Evolutionary conservation across 495 filamentous ascomycete genomes (phyloP), one percentile per base, ranked within the genome.

Genomic region (Xylaria scruposa): DNA sequence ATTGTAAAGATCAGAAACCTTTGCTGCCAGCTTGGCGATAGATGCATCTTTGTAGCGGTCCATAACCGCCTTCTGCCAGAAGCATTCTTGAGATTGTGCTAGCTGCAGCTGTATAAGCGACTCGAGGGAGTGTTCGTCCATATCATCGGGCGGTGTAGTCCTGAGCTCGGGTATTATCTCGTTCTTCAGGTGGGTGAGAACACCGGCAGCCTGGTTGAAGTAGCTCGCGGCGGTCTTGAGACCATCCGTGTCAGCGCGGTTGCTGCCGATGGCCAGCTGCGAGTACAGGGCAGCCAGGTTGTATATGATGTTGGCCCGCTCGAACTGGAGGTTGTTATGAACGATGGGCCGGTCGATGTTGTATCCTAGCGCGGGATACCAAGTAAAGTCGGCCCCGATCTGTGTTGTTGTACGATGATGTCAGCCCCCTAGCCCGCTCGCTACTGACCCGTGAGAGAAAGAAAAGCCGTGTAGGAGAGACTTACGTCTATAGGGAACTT

Each of bases 21-120:
- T 91, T 0, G 93, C 94, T 15, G 96, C 96, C 3, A 99, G 85
- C 78, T 94, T 94, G 4, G 96, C 93, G 67, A 99, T 97, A 0
- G 92, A 92, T 12, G 88, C 91, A 78, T 99, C 96, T 76, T 97
- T 97, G 78, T 97, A 88, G 13, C 90, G 91, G 78, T 98, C 96
- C 85, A 95, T 95, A 26, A 97, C 96, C 2, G 97, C 96, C 78
- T 97, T 98, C 67, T 95, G 91, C 96, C 96, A 99, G 81, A 95
- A 98, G 78, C 95, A 98, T 80, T 99, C 96, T 75, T 99, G 96
- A 46, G 90, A 94, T 78, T 99, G 95, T 17, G 94, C 96, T 0
- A 99, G 86, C 61, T 97, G 86, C 44, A 99, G 86, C 76, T 95
- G 87, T 72, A 93, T 90, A 21, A 98, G 83, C 64, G 93, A 93